These are phyloP conservation scores for Podospora pseudopauciseta DNA, from an alignment of 495 filamentous ascomycete genomes.

Conservation along the genomic window DNA sequence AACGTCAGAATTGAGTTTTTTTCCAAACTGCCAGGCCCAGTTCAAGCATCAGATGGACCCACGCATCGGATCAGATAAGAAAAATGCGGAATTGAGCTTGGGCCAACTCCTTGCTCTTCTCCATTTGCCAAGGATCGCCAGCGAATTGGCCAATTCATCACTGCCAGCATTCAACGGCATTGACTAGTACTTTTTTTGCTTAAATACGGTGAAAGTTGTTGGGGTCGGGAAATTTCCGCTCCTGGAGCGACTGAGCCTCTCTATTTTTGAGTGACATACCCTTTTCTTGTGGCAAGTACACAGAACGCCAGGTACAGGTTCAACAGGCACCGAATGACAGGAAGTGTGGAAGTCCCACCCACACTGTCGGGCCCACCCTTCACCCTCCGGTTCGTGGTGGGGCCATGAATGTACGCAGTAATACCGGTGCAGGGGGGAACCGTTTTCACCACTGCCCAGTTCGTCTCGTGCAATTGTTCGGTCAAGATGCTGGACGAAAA, in stretches of 20 bases:
- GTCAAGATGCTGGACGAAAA: not conserved
- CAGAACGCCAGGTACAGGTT: not conserved
- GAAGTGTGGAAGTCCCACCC: not conserved
- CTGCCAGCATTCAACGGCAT: not conserved
- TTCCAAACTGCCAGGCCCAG: not conserved
- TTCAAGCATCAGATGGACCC: not conserved
- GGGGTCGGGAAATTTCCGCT: not conserved
- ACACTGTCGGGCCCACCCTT: not conserved
- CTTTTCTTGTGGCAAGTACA: not conserved
- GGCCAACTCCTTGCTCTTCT: not conserved
- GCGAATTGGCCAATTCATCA: not conserved
- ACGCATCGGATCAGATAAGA: slow-evolving; percentile 7
- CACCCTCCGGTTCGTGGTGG: not conserved
- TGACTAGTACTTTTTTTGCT: not conserved
- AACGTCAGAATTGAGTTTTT: slow-evolving; percentile 5
- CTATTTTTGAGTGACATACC: not conserved
- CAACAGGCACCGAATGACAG: not conserved
- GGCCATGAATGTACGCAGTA: too few species aligned
- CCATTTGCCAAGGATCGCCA: not conserved
- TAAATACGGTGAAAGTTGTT: not conserved
- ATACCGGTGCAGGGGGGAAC: not conserved
- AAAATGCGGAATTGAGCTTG: slow-evolving; percentile 3
- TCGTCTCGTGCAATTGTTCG: not conserved
- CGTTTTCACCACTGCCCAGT: not conserved
- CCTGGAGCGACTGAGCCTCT: not conserved